Evolutionary conservation across 768 basidiomycete species (phyloP).

Genomic region (Hydnomerulius pinastri): DNA sequence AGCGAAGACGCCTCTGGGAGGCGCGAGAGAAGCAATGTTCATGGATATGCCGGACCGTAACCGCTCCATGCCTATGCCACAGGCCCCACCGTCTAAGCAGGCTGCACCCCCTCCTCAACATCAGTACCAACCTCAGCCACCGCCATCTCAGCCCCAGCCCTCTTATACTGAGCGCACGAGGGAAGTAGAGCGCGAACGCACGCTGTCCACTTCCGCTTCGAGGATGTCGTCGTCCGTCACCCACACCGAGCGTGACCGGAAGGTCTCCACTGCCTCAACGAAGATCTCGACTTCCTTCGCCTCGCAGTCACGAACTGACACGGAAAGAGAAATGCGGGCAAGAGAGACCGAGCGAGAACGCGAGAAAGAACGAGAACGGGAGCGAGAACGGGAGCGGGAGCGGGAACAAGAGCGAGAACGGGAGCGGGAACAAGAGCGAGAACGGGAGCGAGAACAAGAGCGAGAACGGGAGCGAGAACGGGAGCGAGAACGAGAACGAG

Average conservation of each 20-base stretch:
- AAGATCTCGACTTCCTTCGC: slow-evolving; percentile 37
- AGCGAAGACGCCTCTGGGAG: slow-evolving; percentile 32
- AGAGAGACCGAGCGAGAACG: slow-evolving; percentile 17
- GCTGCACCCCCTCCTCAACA: slow-evolving; percentile 12
- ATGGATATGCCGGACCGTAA: slow-evolving; percentile 33
- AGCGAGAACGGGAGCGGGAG: slow-evolving; percentile 21
- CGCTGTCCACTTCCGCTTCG: slow-evolving; percentile 27
- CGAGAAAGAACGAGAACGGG: too few species aligned
- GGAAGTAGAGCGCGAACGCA: slow-evolving; percentile 26
- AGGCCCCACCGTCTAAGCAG: slow-evolving; percentile 18
- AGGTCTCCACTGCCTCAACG: slow-evolving; percentile 21
- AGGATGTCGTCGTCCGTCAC: slow-evolving; percentile 21
- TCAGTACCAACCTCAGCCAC: slow-evolving; percentile 10
- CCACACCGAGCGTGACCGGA: slow-evolving; percentile 29
- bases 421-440: too few species aligned
- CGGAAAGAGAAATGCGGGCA: slow-evolving; percentile 26
- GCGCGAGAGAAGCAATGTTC: slow-evolving; percentile 26
- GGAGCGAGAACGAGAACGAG: slow-evolving; percentile 7
- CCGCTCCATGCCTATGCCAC: slow-evolving; percentile 23
- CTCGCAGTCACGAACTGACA: slow-evolving; percentile 19
- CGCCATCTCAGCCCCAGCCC: slow-evolving; percentile 2
- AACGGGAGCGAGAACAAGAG: slow-evolving; percentile 9
- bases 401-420: slow-evolving; percentile 13
- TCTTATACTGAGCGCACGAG: slow-evolving; percentile 25
- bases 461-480: slow-evolving; percentile 7